phyloP scores from a whole-genome alignment of 257 asterid species.

The Solanum chilense region DNA sequence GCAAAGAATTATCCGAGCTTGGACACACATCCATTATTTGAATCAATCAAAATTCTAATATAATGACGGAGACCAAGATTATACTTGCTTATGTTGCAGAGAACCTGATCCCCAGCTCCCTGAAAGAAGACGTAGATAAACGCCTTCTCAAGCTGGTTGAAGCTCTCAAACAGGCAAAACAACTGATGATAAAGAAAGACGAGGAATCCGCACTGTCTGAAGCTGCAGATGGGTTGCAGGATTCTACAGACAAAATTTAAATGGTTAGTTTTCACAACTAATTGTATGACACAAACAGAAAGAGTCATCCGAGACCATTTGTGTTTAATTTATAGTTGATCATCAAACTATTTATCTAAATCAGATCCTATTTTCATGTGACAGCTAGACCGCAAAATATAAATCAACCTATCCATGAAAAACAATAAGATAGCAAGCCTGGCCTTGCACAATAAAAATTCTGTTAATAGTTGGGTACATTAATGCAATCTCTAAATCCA shows the following conservation, averaged over 20 bases:
- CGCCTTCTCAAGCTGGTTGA: slow-evolving; percentile 6
- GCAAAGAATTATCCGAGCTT: slow-evolving; percentile 8
- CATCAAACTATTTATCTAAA: not conserved
- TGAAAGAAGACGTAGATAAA: slow-evolving; percentile 2
- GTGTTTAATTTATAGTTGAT: not conserved
- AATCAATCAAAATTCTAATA: not conserved
- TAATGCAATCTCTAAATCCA: not conserved
- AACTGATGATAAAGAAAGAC: not conserved
- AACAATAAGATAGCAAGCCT: not conserved
- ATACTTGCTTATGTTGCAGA: slow-evolving; percentile 15
- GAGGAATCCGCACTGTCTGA: not conserved
- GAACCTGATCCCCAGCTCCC: slow-evolving; percentile 10
- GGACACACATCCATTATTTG: slow-evolving; percentile 2
- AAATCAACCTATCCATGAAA: not conserved
- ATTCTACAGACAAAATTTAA: not conserved
- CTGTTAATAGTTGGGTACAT: not conserved
- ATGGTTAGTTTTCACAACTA: not conserved
- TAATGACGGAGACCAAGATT: slow-evolving; percentile 4
- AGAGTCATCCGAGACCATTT: not conserved
- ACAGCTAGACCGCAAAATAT: not conserved
- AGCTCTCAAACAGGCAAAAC: slow-evolving; percentile 1
- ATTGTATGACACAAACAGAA: not conserved
- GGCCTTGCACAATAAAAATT: not conserved
- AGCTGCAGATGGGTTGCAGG: not conserved
- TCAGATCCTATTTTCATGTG: not conserved